Base-by-base conservation (phyloP, 139 green algal genomes). In the Spirogloea muscicola region DNA sequence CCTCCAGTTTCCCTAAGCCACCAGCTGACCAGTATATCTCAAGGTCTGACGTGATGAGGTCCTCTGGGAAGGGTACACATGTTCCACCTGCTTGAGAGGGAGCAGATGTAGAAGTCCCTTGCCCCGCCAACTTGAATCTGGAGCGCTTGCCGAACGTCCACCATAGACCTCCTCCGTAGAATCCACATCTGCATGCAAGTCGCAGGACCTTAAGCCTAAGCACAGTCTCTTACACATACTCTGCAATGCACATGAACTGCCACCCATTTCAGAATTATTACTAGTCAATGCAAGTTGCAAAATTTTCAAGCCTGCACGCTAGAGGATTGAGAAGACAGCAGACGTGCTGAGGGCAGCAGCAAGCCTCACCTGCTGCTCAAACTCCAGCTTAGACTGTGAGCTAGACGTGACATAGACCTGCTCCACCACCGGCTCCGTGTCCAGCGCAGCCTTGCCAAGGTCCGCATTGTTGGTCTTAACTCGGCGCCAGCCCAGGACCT, bases 71-170 rank as follows among this genome's bases (percentile, higher is more conserved):
- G 21, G 46, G 46, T 31, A 55, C 21, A 55, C 21, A 55, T 55
- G 21, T 21, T 21, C 21, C 46, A 79, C 70, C 46, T 42, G 10
- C 31, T 88, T 49, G 88, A 95, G 27, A 97, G 83, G 36, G 89
- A 96, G 86, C 89, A 95, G 74, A 96, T 89, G 87, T 97, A 97
- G 76, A 82, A 86, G 69, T 97, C 92, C 79, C 49, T 48, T 59
- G 70, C 33, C 21, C 38, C 43, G 49, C 33, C 51, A 83, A 78
- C 43, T 36, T 71, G 1, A 1, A 62, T 36, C 9, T 64, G 3
- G 36, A 71, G 36, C 7, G 59, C 70, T 13, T 62, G 33, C 29
- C 86, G 34, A 36, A 74, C 57, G 29, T 64, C 44, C 48, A 89
- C 77, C 57, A 81, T 74, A 38, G 91, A 87, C 41, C 91, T 68